A percentile compares a stretch with the other conserved stretches of the same genome.
Evolutionary conservation across 78 protist species (phyloP).

Genomic region (Emiliania huxleyi): DNA sequence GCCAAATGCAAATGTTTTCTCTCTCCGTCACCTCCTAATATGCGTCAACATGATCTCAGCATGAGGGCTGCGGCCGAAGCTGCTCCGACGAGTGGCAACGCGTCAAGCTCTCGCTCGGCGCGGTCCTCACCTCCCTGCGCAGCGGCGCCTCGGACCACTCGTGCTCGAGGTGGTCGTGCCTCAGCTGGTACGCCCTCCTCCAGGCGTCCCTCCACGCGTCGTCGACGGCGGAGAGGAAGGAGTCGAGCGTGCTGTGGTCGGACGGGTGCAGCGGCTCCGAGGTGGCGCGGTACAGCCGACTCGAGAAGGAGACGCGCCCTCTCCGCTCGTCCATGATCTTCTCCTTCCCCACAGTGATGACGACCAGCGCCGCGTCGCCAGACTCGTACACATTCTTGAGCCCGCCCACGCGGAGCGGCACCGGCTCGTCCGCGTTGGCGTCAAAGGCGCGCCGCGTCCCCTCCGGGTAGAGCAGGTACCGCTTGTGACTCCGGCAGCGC

Average conservation of each 20-base stretch:
- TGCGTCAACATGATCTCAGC: no score
- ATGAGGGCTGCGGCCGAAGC: no score
- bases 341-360: neutral
- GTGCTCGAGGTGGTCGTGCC: neutral
- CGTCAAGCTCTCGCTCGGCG: no score
- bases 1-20: no score
- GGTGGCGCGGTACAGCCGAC: neutral
- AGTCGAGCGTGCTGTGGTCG: neutral
- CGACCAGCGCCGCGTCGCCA: neutral
- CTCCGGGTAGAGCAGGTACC: neutral
- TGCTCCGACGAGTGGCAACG: no score
- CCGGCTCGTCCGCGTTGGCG: neutral
- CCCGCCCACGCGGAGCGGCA: neutral
- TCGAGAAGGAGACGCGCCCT: neutral
- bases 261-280: neutral
- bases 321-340: neutral
- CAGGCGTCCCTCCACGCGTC: neutral
- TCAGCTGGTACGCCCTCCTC: neutral
- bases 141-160: no score
- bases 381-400: neutral
- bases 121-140: no score
- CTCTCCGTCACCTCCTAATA: no score
- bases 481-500: neutral
- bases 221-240: neutral
- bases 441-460: neutral